These are phyloP conservation scores for Aspergillus nidulans DNA, from an alignment of 495 filamentous ascomycete genomes.

Conservation along the genomic window DNA sequence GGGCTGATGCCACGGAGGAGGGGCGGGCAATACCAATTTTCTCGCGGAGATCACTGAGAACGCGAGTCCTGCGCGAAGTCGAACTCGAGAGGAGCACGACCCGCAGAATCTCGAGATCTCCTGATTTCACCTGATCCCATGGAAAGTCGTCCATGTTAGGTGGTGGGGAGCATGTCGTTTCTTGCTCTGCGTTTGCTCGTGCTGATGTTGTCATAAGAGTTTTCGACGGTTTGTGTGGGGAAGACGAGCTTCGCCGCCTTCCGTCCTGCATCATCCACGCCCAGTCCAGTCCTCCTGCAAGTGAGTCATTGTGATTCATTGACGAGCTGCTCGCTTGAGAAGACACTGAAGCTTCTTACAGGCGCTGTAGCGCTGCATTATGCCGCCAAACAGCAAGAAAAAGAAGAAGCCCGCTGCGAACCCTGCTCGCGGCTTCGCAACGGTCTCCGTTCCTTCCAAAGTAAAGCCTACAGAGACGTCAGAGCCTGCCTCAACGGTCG, in stretches of 20 bases:
- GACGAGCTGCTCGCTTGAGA: neutral
- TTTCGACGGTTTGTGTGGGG: conserved; percentile 26
- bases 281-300: neutral
- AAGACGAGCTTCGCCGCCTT: conserved; percentile 17
- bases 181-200: conserved; percentile 1
- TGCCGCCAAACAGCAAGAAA: conserved; percentile 78
- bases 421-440: conserved; percentile 86
- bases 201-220: conserved; percentile 47
- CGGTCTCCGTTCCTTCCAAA: conserved; percentile 84
- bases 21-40: conserved; percentile 34
- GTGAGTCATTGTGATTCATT: conserved; percentile 3
- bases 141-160: conserved; percentile 45
- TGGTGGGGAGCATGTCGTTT: conserved; percentile 25
- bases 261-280: conserved; percentile 1
- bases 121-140: conserved; percentile 47
- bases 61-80: conserved; percentile 43
- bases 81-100: conserved; percentile 46
- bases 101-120: conserved; percentile 43
- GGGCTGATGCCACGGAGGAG: neutral
- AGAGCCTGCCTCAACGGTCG: conserved; percentile 26
- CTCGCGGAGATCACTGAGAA: conserved; percentile 47
- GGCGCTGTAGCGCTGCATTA: conserved; percentile 29
- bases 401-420: conserved; percentile 82
- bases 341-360: conserved; percentile 1
- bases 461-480: conserved; percentile 33